Conservation (phyloP, 2,329 filamentous ascomycete species). For the Trichoderma pleuroti region DNA sequence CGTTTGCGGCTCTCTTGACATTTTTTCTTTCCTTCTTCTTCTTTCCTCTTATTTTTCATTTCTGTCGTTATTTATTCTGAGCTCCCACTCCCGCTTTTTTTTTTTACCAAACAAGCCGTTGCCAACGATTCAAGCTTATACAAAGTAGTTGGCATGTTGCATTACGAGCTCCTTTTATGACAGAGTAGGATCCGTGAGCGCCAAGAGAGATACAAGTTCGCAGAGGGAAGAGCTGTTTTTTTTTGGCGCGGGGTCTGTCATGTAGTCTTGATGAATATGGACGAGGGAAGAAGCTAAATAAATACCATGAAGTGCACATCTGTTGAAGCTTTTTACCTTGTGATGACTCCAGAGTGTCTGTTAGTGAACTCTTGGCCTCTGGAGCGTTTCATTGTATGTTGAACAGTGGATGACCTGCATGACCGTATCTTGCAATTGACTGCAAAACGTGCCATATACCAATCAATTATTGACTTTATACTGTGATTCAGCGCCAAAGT, state of each 20-base stretch:
- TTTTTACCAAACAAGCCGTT: background rate
- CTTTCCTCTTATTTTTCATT: background rate
- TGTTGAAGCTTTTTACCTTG: background rate
- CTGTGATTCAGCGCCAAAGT: background rate
- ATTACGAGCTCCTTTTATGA: background rate
- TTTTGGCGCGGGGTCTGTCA: background rate
- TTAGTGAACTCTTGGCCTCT: background rate
- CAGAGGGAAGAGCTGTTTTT: background rate
- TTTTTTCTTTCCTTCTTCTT: background rate
- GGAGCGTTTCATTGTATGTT: background rate
- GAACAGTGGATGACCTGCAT: background rate
- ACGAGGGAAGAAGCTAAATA: background rate
- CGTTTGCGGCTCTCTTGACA: background rate
- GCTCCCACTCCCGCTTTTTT: background rate
- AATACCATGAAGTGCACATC: background rate
- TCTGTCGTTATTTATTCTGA: background rate
- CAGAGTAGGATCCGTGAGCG: background rate
- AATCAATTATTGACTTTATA: background rate
- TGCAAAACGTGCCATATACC: background rate
- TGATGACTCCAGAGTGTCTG: background rate
- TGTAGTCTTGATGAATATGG: background rate
- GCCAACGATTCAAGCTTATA: background rate
- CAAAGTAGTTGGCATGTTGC: background rate
- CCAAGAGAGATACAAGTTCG: background rate
- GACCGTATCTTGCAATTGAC: background rate